phyloP scores from a whole-genome alignment of 768 basidiomycete genomes.

The Tricholoma sp. region DNA sequence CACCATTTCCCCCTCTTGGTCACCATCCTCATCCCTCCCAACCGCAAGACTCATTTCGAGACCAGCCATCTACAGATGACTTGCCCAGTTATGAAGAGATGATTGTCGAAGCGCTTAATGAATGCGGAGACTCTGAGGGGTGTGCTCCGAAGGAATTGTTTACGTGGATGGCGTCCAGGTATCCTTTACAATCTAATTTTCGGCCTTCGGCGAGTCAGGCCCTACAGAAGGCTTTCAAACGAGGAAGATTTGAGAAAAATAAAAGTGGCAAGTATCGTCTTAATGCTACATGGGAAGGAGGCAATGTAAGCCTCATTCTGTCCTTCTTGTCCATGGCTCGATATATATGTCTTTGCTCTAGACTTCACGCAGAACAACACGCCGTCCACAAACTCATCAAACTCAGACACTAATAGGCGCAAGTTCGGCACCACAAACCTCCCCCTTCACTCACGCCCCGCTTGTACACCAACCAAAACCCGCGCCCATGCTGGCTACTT shows the following conservation, averaged over 20 bases:
- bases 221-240: conserved; percentile 78
- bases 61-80: conserved; percentile 35
- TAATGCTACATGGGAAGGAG: conserved; percentile 77
- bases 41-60: conserved; percentile 17
- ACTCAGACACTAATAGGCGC: conserved; percentile 16
- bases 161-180: conserved; percentile 76
- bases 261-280: conserved; percentile 70
- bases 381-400: conserved; percentile 62
- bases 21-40: conserved; percentile 19
- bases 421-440: conserved; percentile 25
- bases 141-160: conserved; percentile 81
- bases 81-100: conserved; percentile 89
- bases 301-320: conserved; percentile 51
- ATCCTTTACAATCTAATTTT: conserved; percentile 86
- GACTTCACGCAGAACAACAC: conserved; percentile 75
- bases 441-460: conserved; percentile 62
- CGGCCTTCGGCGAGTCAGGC: conserved; percentile 87
- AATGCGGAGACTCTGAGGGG: conserved; percentile 67
- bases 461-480: conserved; percentile 33
- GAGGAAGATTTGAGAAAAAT: conserved; percentile 76
- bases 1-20: conserved; percentile 29
- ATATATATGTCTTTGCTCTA: conserved; percentile 21
- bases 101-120: conserved; percentile 76
- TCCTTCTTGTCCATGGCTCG: not conserved
- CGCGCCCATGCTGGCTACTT: conserved; percentile 12